A percentile compares a stretch with the other conserved stretches of the same genome.
Evolutionary conservation across 1,284 basidiomycete genomes (phyloP).

Genomic region (Pisolithus thermaeus): DNA sequence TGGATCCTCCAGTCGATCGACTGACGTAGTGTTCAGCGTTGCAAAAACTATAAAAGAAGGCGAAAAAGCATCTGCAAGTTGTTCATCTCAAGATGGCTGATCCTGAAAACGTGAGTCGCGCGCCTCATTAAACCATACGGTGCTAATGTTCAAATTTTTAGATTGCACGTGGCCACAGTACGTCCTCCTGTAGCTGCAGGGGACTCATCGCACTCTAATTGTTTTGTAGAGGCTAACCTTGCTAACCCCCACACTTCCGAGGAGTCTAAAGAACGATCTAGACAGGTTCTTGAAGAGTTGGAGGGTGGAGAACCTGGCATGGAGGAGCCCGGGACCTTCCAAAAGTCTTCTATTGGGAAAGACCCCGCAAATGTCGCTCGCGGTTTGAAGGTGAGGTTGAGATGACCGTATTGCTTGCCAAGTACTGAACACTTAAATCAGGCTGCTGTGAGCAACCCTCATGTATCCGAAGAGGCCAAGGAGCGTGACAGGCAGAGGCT

Average conservation of each 20-base stretch:
- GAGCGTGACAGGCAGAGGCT: conserved; percentile 12
- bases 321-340: conserved; percentile 14
- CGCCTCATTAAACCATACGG: neutral
- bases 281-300: conserved; percentile 35
- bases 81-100: conserved; percentile 10
- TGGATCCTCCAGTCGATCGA: neutral
- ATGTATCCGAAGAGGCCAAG: conserved; percentile 38
- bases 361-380: conserved; percentile 21
- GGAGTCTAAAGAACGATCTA: conserved; percentile 46
- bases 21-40: neutral
- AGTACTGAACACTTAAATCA: conserved; percentile 9
- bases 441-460: conserved; percentile 35
- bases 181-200: neutral
- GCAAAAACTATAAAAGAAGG: neutral
- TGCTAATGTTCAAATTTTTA: conserved; percentile 1
- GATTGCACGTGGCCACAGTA: conserved; percentile 15
- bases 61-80: neutral
- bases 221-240: conserved; percentile 29
- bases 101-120: conserved; percentile 13
- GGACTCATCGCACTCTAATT: neutral
- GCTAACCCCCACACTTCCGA: conserved; percentile 46
- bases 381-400: conserved; percentile 21
- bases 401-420: neutral
- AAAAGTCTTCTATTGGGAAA: conserved; percentile 10
- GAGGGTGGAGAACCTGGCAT: conserved; percentile 19